Percentiles rank a stretch among this genome's conserved stretches.
Conservation (phyloP, 2,329 filamentous ascomycete genomes). For the Monosporascus sp. region DNA sequence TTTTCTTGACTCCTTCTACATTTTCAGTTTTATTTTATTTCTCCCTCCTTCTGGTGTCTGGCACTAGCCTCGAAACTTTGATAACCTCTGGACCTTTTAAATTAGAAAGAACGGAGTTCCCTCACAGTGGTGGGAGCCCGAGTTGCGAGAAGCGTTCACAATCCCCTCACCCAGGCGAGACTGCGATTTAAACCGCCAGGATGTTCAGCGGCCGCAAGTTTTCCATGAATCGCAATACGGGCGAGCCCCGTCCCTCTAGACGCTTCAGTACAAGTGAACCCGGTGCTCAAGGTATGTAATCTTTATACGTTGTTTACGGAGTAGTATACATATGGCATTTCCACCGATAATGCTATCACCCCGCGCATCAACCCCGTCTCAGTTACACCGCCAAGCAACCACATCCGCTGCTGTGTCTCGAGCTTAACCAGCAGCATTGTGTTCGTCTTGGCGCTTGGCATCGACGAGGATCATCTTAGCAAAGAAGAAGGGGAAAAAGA, state of each 20-base stretch:
- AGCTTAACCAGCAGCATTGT: background rate
- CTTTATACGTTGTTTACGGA: background rate
- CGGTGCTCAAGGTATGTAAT: constrained; percentile 46
- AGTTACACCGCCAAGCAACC: background rate
- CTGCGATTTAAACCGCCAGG: constrained; percentile 16
- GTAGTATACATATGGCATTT: background rate
- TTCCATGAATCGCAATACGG: constrained; percentile 62
- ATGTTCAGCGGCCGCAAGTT: constrained; percentile 58
- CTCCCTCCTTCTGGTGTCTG: too few relatives aligned
- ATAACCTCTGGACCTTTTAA: too few relatives aligned
- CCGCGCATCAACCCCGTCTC: background rate
- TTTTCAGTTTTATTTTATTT: background rate
- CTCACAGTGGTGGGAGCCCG: too few relatives aligned
- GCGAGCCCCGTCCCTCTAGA: constrained; percentile 49
- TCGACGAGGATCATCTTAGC: background rate
- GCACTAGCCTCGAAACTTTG: too few relatives aligned
- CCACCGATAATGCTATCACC: background rate
- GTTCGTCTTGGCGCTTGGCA: background rate
- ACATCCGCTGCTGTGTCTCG: background rate
- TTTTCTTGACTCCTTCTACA: background rate
- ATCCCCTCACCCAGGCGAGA: background rate
- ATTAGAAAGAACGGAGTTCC: background rate
- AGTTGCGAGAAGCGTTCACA: background rate
- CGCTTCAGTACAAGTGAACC: constrained; percentile 56
- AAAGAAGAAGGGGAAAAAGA: background rate